A percentile compares a stretch with the other conserved stretches of the same genome.
phyloP scores from a whole-genome alignment of 495 filamentous ascomycete species.

The Staphylotrichum longicolle region DNA sequence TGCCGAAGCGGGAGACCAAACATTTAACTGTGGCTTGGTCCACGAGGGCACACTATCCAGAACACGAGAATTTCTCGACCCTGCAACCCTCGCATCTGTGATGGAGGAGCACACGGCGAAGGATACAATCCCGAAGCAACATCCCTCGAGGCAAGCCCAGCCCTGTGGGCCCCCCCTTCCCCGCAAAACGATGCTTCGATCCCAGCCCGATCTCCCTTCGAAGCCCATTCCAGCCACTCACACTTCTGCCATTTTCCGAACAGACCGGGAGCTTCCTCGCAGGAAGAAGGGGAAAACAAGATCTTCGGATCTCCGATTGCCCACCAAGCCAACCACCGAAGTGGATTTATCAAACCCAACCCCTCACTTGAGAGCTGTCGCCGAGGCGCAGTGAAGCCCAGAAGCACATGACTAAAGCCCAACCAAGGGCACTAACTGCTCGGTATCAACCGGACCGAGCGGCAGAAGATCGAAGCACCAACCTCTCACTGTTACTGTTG shows the following conservation, averaged over 20 bases:
- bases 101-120: no score
- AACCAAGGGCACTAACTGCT: no score
- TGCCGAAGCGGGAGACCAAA: background rate
- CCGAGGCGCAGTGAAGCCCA: no score
- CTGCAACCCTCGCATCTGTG: background rate
- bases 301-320: conserved; percentile 10
- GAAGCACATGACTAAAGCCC: no score
- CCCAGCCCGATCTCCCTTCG: no score
- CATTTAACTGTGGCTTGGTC: background rate
- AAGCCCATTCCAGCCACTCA: background rate
- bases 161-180: background rate
- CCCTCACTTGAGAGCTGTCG: no score
- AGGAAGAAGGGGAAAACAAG: background rate
- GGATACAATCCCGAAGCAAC: no score
- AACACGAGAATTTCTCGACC: background rate
- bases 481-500: no score
- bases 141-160: background rate
- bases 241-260: background rate
- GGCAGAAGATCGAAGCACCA: no score
- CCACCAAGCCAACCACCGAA: background rate
- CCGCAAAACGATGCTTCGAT: background rate
- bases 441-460: no score
- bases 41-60: background rate
- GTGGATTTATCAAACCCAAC: no score
- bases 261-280: background rate